Conservation (phyloP, 176 grass and related monocot species). For the Oryza meyeriana region DNA sequence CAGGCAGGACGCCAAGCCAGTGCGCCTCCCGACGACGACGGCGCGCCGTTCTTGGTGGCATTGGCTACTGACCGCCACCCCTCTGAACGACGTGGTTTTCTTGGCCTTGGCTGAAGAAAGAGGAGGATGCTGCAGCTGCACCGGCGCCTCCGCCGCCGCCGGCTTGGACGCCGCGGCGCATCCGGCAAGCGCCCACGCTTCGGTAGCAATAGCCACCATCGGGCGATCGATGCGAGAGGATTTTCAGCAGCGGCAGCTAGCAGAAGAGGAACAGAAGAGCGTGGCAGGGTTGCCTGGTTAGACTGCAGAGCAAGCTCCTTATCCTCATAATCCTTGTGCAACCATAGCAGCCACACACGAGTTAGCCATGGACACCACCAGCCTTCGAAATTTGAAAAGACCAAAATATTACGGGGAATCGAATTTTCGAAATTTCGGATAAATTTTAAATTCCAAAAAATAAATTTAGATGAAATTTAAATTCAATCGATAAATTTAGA, state of each 20-base stretch:
- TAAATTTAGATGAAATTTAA: neutral
- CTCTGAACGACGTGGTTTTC: constrained; percentile 13
- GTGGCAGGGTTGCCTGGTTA: neutral
- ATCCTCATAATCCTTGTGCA: constrained; percentile 37
- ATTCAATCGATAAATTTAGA: neutral
- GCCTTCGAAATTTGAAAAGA: no score
- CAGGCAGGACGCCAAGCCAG: constrained; percentile 42
- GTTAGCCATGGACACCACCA: neutral
- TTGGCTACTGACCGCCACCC: neutral
- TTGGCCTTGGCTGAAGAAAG: neutral
- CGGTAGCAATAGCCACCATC: constrained; percentile 51
- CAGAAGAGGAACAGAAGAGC: neutral
- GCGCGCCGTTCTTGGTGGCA: neutral
- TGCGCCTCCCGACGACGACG: constrained; percentile 36
- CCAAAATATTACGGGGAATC: no score
- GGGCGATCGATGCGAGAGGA: neutral
- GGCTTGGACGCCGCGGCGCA: constrained; percentile 14
- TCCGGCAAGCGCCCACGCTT: constrained; percentile 44
- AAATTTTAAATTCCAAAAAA: neutral
- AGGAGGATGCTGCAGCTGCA: neutral
- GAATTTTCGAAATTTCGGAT: no score
- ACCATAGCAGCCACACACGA: constrained; percentile 28
- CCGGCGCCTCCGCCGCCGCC: neutral
- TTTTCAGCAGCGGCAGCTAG: neutral
- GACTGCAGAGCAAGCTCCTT: constrained; percentile 9